Evolutionary conservation across 106 monocot species (phyloP).

Genomic region (Platanthera zijinensis): DNA sequence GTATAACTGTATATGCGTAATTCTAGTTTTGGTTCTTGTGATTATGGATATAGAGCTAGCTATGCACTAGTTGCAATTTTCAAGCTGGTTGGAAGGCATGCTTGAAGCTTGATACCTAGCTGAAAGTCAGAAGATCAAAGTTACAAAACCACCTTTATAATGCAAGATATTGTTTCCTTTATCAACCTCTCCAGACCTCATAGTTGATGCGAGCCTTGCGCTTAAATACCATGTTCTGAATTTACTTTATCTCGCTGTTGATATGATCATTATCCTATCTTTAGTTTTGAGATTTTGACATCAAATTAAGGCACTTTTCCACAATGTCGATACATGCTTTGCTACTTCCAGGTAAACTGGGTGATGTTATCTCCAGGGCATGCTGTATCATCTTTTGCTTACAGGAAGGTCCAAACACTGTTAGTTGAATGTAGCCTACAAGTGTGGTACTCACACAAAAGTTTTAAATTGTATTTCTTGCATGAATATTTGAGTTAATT

Average conservation of each 20-base stretch:
- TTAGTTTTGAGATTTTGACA: too few relatives aligned
- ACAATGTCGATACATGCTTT: neutral
- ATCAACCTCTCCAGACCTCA: too few relatives aligned
- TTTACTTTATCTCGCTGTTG: too few relatives aligned
- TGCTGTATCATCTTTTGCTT: neutral
- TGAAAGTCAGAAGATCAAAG: too few relatives aligned
- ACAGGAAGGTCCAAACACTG: neutral
- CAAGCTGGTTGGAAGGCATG: neutral
- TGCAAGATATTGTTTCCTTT: too few relatives aligned
- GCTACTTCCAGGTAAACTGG: neutral
- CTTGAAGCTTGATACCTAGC: too few relatives aligned
- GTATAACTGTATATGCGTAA: too few relatives aligned
- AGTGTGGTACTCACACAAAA: neutral
- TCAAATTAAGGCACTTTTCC: neutral
- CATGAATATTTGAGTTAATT: neutral
- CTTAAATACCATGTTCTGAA: too few relatives aligned
- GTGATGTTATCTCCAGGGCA: neutral
- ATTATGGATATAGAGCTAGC: neutral
- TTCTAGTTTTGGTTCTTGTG: too few relatives aligned
- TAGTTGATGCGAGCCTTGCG: too few relatives aligned
- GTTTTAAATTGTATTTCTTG: neutral
- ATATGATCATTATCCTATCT: too few relatives aligned
- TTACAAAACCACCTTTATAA: too few relatives aligned
- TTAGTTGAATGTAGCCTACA: neutral
- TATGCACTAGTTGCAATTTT: neutral